Conservation (phyloP, 2,329 filamentous ascomycete genomes). For the Hymenotorrendiella dingleyae region DNA sequence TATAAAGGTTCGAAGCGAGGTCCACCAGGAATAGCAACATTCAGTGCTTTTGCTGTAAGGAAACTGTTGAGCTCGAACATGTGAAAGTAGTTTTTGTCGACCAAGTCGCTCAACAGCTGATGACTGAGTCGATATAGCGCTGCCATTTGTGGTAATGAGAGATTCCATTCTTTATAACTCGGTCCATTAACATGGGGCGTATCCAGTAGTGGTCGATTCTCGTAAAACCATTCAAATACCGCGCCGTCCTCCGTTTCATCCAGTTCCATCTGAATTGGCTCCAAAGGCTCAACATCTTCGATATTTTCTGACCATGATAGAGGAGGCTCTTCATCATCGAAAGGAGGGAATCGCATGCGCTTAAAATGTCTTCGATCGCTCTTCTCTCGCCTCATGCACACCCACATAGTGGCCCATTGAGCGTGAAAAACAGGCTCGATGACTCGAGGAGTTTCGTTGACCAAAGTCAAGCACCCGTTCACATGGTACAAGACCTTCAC, state of each 20-base stretch:
- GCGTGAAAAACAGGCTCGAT: slow-evolving; percentile 98
- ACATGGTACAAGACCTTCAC: slow-evolving; percentile 98
- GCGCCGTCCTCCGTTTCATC: slow-evolving; percentile 89
- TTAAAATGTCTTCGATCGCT: slow-evolving; percentile 95
- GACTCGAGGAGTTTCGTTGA: slow-evolving; percentile 93
- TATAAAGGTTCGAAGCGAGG: slow-evolving; percentile 95
- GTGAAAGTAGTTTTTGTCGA: slow-evolving; percentile 96
- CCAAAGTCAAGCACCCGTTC: slow-evolving; percentile 92
- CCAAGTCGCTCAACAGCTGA: slow-evolving; percentile 82
- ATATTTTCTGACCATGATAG: slow-evolving; percentile 98
- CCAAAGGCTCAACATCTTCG: slow-evolving; percentile 93
- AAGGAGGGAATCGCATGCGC: slow-evolving; percentile 96
- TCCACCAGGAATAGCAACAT: slow-evolving; percentile 95
- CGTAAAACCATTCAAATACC: slow-evolving; percentile 96
- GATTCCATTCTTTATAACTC: slow-evolving; percentile 94
- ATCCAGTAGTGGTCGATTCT: slow-evolving; percentile 83
- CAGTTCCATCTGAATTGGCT: slow-evolving; percentile 97
- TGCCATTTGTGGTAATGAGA: slow-evolving; percentile 91
- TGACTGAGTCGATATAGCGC: slow-evolving; percentile 87
- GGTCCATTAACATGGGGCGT: slow-evolving; percentile 92
- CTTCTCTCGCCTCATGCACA: slow-evolving; percentile 96
- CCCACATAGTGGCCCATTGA: slow-evolving; percentile 99
- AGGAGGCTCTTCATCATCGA: slow-evolving; percentile 96
- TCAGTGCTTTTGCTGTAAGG: slow-evolving; percentile 91
- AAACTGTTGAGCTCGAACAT: slow-evolving; percentile 96